Evolutionary conservation across 78 protist genomes (phyloP), one percentile per base, ranked within the genome.

Genomic region (Capsaspora owczarzaki): DNA sequence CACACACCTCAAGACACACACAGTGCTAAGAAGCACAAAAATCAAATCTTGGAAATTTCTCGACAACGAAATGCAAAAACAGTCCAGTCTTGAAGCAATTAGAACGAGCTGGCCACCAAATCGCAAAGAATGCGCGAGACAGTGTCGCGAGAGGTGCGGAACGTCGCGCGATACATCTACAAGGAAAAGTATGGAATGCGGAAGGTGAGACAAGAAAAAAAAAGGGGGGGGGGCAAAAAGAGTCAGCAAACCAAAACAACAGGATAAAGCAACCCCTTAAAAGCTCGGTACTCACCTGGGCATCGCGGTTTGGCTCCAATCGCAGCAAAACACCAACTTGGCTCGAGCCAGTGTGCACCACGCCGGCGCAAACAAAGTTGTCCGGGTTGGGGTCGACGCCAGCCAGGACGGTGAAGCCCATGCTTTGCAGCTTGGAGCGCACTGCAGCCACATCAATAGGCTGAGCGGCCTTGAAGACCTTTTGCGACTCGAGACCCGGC

Each of bases 381-480:
- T 53, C 79, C 53, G 89, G 86, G 40, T 86, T 89, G 49, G 93
- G 93, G 81, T 93, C 96, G 5, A 93, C 82, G 14, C 83, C 85
- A 47, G 63, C 75, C 0, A 86, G 38, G 38, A 86, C 49, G 16
- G 86, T 61, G 47, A 89, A 42, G 51, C 76, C 61, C 25, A 89
- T 60, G 31, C n/a, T 16, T 33, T 16, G 72, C 20, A 35, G 19
- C 41, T 63, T 63, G 51, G 6, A 27, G 37, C 42, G 10, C 37
- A 71, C 27, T 5, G 6, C 76, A 4, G 29, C 1, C 19, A 82
- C 70, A 79, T 84, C 87, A 29, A 89, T 78, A 49, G 88, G 79
- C 40, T 63, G 78, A 6, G 43, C 35, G 38, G 89, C 46, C 44
- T 84, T 70, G 61, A 85, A 61, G 38, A 89, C 79, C 29, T 84